These are phyloP conservation scores for Bothriochloa decipiens DNA, from an alignment of 176 grass and related monocot species.

Conservation along the genomic window DNA sequence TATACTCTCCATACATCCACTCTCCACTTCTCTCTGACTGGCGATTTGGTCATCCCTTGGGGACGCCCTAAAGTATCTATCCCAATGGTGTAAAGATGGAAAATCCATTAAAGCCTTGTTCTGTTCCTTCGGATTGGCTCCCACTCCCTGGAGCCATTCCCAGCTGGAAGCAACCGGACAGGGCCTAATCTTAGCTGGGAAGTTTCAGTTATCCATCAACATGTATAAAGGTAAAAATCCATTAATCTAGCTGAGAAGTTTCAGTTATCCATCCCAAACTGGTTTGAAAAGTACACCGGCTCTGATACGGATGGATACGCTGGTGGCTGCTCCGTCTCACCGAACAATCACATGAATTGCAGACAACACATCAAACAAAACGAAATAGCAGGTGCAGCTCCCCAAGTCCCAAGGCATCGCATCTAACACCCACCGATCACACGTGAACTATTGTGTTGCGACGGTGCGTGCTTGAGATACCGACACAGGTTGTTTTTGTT, in stretches of 20 bases:
- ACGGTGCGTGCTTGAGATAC: not conserved
- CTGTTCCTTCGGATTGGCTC: too few species aligned
- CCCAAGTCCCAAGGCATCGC: not conserved
- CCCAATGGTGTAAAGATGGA: not conserved
- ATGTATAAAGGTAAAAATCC: not conserved
- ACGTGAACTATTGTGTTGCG: not conserved
- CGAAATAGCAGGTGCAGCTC: not conserved
- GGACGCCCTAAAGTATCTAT: not conserved
- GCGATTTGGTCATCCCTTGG: not conserved
- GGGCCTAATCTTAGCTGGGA: not conserved
- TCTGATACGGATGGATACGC: not conserved
- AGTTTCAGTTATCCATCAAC: not conserved
- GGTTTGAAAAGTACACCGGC: not conserved
- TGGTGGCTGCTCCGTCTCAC: not conserved
- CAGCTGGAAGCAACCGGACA: too few species aligned
- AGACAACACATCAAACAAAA: slow-evolving; percentile 19
- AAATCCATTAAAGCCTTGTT: not conserved
- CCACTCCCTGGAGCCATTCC: too few species aligned
- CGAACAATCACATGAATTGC: slow-evolving; percentile 3
- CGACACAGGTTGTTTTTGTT: not conserved
- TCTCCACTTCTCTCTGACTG: not conserved
- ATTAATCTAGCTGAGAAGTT: not conserved
- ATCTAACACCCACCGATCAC: slow-evolving; percentile 17
- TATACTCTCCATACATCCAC: not conserved
- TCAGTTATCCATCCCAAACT: slow-evolving; percentile 11